Percentiles rank a stretch among this genome's conserved stretches.
Evolutionary conservation across 768 basidiomycete genomes (phyloP).

Genomic region (Psilocybe subaeruginosa): DNA sequence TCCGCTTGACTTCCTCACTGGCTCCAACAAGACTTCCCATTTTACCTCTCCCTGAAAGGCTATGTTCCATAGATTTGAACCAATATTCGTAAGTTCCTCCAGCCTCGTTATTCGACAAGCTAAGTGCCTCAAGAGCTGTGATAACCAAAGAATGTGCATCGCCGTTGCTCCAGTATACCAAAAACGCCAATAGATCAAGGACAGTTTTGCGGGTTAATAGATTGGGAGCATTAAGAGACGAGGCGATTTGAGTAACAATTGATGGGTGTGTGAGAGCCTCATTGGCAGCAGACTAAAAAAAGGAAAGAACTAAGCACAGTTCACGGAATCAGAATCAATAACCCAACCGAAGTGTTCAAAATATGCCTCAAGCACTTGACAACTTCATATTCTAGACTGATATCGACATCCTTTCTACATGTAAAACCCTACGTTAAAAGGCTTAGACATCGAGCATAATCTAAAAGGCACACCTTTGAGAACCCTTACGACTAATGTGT

Average conservation of each 20-base stretch:
- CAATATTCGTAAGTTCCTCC: slow-evolving; percentile 80
- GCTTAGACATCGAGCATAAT: neutral
- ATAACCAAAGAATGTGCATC: slow-evolving; percentile 70
- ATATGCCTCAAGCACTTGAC: slow-evolving; percentile 86
- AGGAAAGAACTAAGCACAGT: neutral
- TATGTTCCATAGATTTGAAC: slow-evolving; percentile 81
- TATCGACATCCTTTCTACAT: slow-evolving; percentile 63
- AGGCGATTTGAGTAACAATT: slow-evolving; percentile 79
- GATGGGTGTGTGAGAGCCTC: slow-evolving; percentile 76
- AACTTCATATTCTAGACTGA: slow-evolving; percentile 81
- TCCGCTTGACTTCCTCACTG: slow-evolving; percentile 83
- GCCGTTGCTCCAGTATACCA: slow-evolving; percentile 67
- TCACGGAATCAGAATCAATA: slow-evolving; percentile 5
- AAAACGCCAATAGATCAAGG: slow-evolving; percentile 77
- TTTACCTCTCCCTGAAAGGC: slow-evolving; percentile 82
- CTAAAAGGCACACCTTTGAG: slow-evolving; percentile 50
- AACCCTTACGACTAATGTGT: slow-evolving; percentile 73
- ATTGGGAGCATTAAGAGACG: slow-evolving; percentile 81
- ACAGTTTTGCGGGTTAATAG: slow-evolving; percentile 78
- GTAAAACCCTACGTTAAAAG: neutral
- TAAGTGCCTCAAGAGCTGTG: slow-evolving; percentile 74
- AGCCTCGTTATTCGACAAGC: slow-evolving; percentile 62
- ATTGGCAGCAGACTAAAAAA: slow-evolving; percentile 57
- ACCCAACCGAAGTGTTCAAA: slow-evolving; percentile 54
- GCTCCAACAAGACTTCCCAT: slow-evolving; percentile 97